Base-by-base conservation (phyloP, 2,329 filamentous ascomycete species). In the Neonectria neomacrospora region DNA sequence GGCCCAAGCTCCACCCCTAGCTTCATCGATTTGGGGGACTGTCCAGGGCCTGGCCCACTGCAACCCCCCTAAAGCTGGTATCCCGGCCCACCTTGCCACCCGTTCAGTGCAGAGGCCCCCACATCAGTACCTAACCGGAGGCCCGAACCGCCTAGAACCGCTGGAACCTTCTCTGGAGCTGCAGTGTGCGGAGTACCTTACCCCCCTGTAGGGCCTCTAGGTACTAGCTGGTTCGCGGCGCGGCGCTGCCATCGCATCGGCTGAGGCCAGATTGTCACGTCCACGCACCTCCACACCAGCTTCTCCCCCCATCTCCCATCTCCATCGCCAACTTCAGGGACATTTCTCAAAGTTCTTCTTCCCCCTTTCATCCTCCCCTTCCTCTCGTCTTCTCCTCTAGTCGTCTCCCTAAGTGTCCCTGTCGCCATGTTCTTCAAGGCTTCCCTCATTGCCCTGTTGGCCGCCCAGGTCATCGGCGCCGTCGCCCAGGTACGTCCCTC, bases 401-500 rank as follows among this genome's bases (percentile, higher is more conserved):
- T 56, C 42, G 39, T 23, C 20, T 45, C 42, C 54, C 50, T 54
- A 28, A 28, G 30, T 58, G 53, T 54, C 44, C 59, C 60, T 53
- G 48, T 63, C 74, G 68, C 60, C 63, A 96, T 96, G 92, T 88
- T 90, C 81, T 88, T 92, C 80, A 90, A 89, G 81, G 85, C 91
- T 74, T 88, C 91, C 72, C 84, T 90, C 63, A 82, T 95, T 73
- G 89, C 90, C 72, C 81, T 94, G 66, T 82, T 93, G 79, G 90
- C 91, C 66, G 82, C 92, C 73, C 87, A 88, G 77, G 85, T 90
- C 71, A 82, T 91, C 69, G 85, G 87, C 77, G 88, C 86, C 73
- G 83, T 88, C 72, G 89, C 89, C 64, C 85, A 88, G 74, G 83
- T 91, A 83, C 76, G 88, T 83, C 69, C 37, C 51, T 32, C 26